These are phyloP conservation scores for Acarospora socialis DNA, from an alignment of 2,329 filamentous ascomycete species.

Conservation along the genomic window DNA sequence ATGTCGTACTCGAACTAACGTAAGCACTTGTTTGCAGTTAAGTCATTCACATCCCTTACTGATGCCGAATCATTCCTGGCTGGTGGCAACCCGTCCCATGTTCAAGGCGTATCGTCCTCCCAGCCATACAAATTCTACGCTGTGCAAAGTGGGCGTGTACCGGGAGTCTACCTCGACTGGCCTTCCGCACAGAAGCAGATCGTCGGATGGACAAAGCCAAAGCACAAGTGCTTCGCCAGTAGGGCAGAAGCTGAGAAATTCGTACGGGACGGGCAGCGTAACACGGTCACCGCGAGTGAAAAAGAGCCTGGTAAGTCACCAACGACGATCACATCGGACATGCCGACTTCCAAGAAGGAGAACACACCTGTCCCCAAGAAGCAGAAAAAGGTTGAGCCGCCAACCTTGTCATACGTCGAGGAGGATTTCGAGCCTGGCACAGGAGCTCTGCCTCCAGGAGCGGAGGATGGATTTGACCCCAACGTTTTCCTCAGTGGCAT, in stretches of 20 bases:
- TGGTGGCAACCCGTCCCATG: constrained; percentile 37
- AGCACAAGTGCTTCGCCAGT: constrained; percentile 54
- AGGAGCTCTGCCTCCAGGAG: constrained; percentile 39
- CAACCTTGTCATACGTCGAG: constrained; percentile 23
- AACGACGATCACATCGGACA: constrained; percentile 30
- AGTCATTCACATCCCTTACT: constrained; percentile 57
- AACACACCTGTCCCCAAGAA: constrained; percentile 19
- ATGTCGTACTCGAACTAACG: neutral
- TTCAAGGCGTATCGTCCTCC: constrained; percentile 23
- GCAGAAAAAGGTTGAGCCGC: constrained; percentile 27
- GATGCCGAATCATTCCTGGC: constrained; percentile 69
- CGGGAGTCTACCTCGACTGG: constrained; percentile 55
- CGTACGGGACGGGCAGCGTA: constrained; percentile 36
- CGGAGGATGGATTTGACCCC: constrained; percentile 48
- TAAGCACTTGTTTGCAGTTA: constrained; percentile 44
- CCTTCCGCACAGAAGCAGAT: constrained; percentile 58
- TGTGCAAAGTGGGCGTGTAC: constrained; percentile 42
- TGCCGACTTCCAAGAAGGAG: constrained; percentile 15
- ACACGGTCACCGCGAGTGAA: constrained; percentile 20
- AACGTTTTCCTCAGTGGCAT: constrained; percentile 39
- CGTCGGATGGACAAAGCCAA: constrained; percentile 53
- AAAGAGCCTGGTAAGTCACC: too few relatives aligned
- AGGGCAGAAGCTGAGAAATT: constrained; percentile 64
- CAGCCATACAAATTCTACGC: constrained; percentile 39
- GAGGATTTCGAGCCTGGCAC: constrained; percentile 36